Percentiles rank a stretch among this genome's conserved stretches.
These are phyloP conservation scores for Russula earlei DNA, from an alignment of 768 basidiomycete species.

Conservation along the genomic window DNA sequence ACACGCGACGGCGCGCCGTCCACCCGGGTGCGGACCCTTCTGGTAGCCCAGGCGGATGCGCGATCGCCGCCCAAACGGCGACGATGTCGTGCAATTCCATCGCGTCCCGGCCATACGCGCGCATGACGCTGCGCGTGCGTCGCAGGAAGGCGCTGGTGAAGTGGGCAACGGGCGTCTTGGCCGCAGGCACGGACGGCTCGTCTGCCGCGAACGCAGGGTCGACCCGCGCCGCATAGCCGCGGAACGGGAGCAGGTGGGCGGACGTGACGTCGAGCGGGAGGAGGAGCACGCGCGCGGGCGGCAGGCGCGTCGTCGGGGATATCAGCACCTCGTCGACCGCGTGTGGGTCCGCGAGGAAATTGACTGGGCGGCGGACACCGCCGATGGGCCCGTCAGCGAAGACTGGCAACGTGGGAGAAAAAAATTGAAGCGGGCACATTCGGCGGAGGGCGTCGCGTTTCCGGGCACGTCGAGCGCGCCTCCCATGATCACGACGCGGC, in stretches of 20 bases:
- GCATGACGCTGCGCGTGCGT: conserved; percentile 65
- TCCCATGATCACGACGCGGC: conserved; percentile 85
- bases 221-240: conserved; percentile 44
- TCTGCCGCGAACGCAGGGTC: conserved; percentile 53
- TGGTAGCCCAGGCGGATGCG: conserved; percentile 45
- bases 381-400: background rate
- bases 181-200: conserved; percentile 36
- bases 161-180: conserved; percentile 55
- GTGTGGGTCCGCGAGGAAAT: conserved; percentile 81
- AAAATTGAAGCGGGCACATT: conserved; percentile 46
- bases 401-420: background rate
- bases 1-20: conserved; percentile 28
- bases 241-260: conserved; percentile 68
- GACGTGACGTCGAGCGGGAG: conserved; percentile 80
- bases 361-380: conserved; percentile 52
- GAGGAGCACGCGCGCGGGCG: conserved; percentile 57
- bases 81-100: conserved; percentile 89
- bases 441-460: conserved; percentile 71
- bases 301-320: conserved; percentile 38
- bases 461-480: conserved; percentile 88
- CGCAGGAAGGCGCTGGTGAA: conserved; percentile 77
- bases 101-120: conserved; percentile 70
- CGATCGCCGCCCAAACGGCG: conserved; percentile 80
- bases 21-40: conserved; percentile 41
- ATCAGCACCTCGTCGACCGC: conserved; percentile 65